Percentiles rank a stretch among this genome's conserved stretches.
These are phyloP conservation scores for Pinus albicaulis DNA, from an alignment of 75 land plant species.

Conservation along the genomic window DNA sequence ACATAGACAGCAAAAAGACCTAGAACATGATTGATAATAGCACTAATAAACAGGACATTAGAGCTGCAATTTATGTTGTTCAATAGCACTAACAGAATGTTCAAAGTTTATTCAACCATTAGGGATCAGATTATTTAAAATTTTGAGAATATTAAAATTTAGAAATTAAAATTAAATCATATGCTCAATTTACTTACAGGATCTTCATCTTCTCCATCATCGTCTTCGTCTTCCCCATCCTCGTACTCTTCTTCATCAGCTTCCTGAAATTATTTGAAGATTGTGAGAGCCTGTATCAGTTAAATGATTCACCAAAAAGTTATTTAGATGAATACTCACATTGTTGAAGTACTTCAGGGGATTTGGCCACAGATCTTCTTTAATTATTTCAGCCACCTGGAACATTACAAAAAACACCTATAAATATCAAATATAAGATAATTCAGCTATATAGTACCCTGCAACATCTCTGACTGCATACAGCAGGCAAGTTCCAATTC, in stretches of 20 bases:
- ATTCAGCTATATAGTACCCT: background rate
- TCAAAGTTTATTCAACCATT: background rate
- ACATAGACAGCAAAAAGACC: background rate
- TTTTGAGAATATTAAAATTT: background rate
- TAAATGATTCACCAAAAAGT: background rate
- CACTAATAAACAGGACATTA: background rate
- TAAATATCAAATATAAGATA: background rate
- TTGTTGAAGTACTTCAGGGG: constrained; percentile 91
- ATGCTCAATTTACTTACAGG: constrained; percentile 18
- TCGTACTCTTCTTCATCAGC: constrained; percentile 60
- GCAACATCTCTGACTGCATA: background rate
- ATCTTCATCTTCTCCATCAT: constrained; percentile 59
- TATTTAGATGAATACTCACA: constrained; percentile 34
- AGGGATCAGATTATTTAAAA: background rate
- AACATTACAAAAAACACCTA: constrained; percentile 1
- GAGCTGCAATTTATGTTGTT: background rate
- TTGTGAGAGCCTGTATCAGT: background rate
- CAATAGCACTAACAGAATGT: no score
- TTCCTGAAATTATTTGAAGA: constrained; percentile 30
- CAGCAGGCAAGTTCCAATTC: background rate
- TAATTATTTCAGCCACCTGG: constrained; percentile 90
- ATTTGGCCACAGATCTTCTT: constrained; percentile 97
- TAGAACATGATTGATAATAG: background rate
- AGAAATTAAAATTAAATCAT: background rate
- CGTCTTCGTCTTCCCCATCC: constrained; percentile 55